These are phyloP conservation scores for Paratinospora sagittata DNA, from an alignment of 164 flowering plant species.

Conservation along the genomic window DNA sequence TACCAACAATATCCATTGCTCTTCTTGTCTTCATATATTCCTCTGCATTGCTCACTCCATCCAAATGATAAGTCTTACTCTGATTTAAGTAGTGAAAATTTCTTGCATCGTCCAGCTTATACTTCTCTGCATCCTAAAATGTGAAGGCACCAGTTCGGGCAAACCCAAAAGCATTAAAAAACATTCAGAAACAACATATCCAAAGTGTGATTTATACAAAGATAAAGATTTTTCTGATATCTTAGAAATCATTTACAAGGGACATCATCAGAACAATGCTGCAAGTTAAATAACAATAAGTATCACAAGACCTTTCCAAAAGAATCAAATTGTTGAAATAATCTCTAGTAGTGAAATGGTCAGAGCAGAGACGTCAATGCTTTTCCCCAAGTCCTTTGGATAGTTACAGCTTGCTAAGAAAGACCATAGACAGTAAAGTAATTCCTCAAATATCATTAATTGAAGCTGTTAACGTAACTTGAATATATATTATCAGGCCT, in stretches of 20 bases:
- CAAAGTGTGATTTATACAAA: neutral
- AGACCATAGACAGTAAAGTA: neutral
- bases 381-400: neutral
- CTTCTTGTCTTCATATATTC: constrained; percentile 84
- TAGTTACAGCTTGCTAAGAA: neutral
- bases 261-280: neutral
- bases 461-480: neutral
- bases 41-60: constrained; percentile 79
- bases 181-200: neutral
- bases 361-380: neutral
- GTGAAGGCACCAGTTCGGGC: neutral
- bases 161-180: neutral
- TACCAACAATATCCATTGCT: constrained; percentile 98
- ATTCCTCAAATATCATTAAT: neutral
- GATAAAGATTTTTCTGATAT: neutral
- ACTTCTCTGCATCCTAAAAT: constrained; percentile 79
- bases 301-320: too few species aligned
- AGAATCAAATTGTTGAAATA: neutral
- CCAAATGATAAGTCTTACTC: constrained; percentile 82
- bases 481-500: too few species aligned
- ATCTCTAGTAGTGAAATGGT: neutral
- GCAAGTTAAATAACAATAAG: neutral
- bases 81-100: constrained; percentile 88
- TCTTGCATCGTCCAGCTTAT: constrained; percentile 74
- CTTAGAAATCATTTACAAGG: neutral